These are phyloP conservation scores for Salix udensis DNA, from an alignment of 345 rosid species.

Conservation along the genomic window DNA sequence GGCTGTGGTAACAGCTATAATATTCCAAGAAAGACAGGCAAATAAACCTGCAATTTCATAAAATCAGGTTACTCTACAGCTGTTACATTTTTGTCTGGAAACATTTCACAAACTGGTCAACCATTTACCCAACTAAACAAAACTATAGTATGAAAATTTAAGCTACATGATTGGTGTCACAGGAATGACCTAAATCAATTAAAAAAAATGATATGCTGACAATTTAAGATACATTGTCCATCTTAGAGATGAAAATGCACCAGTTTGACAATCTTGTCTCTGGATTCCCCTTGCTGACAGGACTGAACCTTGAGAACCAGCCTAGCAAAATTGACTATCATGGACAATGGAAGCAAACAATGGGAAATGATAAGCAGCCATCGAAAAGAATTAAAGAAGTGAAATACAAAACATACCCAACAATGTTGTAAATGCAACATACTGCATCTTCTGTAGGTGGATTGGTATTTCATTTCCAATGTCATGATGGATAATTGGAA, in stretches of 20 bases:
- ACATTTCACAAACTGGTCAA: neutral
- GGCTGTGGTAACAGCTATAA: conserved; percentile 77
- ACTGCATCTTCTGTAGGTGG: conserved; percentile 78
- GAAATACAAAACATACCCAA: conserved; percentile 52
- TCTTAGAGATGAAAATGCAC: neutral
- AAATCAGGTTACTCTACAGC: conserved; percentile 10
- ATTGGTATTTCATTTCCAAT: conserved; percentile 87
- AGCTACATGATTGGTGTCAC: neutral
- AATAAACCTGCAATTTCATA: conserved; percentile 57
- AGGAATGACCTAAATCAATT: neutral
- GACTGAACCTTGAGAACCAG: neutral
- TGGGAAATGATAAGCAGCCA: neutral
- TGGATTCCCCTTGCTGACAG: neutral
- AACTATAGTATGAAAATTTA: neutral
- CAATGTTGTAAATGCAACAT: conserved; percentile 84
- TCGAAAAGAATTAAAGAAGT: neutral
- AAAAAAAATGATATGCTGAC: neutral
- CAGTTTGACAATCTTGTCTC: neutral
- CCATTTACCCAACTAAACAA: neutral
- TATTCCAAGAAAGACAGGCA: conserved; percentile 77
- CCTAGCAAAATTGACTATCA: neutral
- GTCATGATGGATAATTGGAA: conserved; percentile 93
- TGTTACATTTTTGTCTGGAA: neutral
- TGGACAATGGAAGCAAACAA: neutral
- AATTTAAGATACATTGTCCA: neutral